Evolutionary conservation across 306 rosid species (phyloP).

Genomic region (Vigna unguiculata): DNA sequence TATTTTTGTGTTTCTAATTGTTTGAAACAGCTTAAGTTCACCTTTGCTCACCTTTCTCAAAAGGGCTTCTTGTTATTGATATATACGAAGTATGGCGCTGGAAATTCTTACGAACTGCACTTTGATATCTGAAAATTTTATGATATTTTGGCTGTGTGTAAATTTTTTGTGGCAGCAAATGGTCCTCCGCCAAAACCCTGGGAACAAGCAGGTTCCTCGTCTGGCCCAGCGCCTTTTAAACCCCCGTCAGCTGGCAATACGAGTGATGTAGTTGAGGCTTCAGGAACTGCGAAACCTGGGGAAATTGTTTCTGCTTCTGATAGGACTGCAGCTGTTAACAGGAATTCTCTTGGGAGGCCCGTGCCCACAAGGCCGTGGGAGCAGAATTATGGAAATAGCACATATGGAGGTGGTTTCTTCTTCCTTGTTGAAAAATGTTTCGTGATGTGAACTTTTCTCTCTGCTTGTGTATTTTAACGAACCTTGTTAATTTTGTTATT

Average conservation of each 20-base stretch:
- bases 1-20: not conserved
- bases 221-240: constrained; percentile 88
- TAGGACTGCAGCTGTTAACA: constrained; percentile 51
- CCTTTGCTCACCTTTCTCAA: no score
- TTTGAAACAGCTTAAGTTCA: not conserved
- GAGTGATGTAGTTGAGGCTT: constrained; percentile 93
- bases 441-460: not conserved
- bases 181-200: constrained; percentile 93
- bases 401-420: constrained; percentile 59
- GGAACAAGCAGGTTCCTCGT: constrained; percentile 85
- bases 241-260: constrained; percentile 90
- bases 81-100: not conserved
- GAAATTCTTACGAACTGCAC: not conserved
- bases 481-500: not conserved
- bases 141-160: not conserved
- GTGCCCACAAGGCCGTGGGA: constrained; percentile 97
- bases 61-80: not conserved
- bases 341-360: constrained; percentile 76
- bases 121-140: constrained; percentile 6
- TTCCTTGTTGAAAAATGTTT: not conserved
- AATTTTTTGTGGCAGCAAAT: constrained; percentile 60
- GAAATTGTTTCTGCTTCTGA: constrained; percentile 83
- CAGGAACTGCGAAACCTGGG: constrained; percentile 95
- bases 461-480: constrained; percentile 29
- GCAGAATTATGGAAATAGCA: constrained; percentile 70